These are phyloP conservation scores for Suhomyces sp. DNA, from an alignment of 805 yeast genomes.

Conservation along the genomic window DNA sequence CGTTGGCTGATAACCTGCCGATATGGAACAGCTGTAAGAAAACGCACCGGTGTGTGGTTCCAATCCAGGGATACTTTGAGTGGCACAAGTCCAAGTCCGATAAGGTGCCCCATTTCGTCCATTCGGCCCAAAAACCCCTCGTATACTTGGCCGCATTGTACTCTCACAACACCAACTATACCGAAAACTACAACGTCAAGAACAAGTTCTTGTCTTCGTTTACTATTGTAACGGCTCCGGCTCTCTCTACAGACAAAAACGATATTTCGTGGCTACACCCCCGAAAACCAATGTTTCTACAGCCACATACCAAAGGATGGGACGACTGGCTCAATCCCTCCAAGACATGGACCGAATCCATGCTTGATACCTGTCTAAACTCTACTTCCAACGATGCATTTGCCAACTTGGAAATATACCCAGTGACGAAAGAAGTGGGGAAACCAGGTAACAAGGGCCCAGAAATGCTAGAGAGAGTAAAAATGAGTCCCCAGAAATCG, in stretches of 20 bases:
- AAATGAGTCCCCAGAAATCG: conserved; percentile 17
- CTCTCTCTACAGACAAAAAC: conserved; percentile 41
- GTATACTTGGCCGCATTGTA: conserved; percentile 59
- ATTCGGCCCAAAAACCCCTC: conserved; percentile 48
- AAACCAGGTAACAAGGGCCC: conserved; percentile 49
- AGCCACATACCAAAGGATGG: conserved; percentile 59
- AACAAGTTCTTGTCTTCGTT: conserved; percentile 43
- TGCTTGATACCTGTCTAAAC: conserved; percentile 40
- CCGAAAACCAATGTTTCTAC: conserved; percentile 73
- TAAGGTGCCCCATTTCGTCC: conserved; percentile 66
- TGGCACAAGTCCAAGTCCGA: conserved; percentile 51
- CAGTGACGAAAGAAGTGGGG: conserved; percentile 65
- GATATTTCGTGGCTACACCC: conserved; percentile 66
- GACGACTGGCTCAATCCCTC: conserved; percentile 58
- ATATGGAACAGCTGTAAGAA: conserved; percentile 57
- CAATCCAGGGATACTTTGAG: conserved; percentile 83
- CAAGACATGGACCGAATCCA: conserved; percentile 34
- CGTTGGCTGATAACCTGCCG: conserved; percentile 44
- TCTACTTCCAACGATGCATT: conserved; percentile 29
- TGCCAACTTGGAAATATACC: conserved; percentile 45
- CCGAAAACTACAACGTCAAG: conserved; percentile 15
- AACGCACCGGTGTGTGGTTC: conserved; percentile 65
- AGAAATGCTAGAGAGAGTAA: conserved; percentile 31
- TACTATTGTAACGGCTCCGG: conserved; percentile 73
- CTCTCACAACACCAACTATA: conserved; percentile 34